Evolutionary conservation across 208 protist species (phyloP).

Genomic region (Angomonas deanei): DNA sequence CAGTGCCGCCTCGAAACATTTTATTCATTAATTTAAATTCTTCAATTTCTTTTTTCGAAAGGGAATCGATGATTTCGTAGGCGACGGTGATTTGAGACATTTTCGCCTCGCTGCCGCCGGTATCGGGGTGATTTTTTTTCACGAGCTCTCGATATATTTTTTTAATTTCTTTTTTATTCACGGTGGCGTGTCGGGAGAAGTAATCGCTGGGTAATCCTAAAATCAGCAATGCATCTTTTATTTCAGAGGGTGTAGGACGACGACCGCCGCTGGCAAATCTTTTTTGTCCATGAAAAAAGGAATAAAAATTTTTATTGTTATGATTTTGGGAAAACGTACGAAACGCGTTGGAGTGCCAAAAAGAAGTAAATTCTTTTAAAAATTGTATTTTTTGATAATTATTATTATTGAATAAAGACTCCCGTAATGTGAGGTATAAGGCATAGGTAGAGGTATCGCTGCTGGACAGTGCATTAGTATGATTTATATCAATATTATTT

Average conservation of each 20-base stretch:
- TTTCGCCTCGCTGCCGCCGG: slow-evolving; percentile 53
- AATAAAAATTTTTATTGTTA: slow-evolving; percentile 1
- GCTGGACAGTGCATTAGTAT: too few relatives aligned
- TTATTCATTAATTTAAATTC: slow-evolving; percentile 45
- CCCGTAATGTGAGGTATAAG: too few relatives aligned
- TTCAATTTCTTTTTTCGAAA: slow-evolving; percentile 56
- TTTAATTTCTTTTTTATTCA: slow-evolving; percentile 20
- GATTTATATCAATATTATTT: neutral
- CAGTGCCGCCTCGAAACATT: slow-evolving; percentile 24
- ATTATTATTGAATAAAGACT: too few relatives aligned
- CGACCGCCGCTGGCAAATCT: neutral
- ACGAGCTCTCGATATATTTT: slow-evolving; percentile 44
- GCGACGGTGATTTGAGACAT: slow-evolving; percentile 81
- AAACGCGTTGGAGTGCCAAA: too few relatives aligned
- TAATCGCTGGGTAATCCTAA: neutral
- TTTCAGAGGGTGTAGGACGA: neutral
- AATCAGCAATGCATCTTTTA: neutral
- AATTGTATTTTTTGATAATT: too few relatives aligned
- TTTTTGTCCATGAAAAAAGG: neutral
- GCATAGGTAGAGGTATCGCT: too few relatives aligned
- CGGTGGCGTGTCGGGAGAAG: neutral
- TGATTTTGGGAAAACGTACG: too few relatives aligned
- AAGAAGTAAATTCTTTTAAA: too few relatives aligned
- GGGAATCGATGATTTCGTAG: slow-evolving; percentile 48
- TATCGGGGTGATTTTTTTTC: slow-evolving; percentile 74